Conservation (phyloP, 768 basidiomycete genomes). For the Podaxis pistillaris region DNA sequence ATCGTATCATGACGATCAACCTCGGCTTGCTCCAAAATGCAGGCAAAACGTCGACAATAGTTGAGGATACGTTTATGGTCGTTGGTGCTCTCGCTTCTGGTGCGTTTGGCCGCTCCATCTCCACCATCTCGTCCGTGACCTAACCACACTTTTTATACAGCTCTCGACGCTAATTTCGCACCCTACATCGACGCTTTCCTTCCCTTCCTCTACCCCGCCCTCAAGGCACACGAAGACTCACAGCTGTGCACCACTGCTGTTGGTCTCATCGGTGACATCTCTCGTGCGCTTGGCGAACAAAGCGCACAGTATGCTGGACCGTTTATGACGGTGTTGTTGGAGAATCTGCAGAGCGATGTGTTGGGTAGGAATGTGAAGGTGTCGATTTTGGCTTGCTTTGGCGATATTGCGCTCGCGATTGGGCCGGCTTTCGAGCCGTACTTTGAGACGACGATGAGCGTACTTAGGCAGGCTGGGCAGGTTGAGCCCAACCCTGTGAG, state of each 20-base stretch:
- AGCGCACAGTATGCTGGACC: slow-evolving; percentile 78
- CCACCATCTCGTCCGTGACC: background rate
- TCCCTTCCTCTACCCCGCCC: slow-evolving; percentile 83
- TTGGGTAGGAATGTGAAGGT: slow-evolving; percentile 96
- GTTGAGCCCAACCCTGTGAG: slow-evolving; percentile 85
- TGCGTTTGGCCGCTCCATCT: slow-evolving; percentile 25
- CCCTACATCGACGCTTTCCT: slow-evolving; percentile 86
- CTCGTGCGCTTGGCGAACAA: slow-evolving; percentile 88
- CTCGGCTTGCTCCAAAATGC: slow-evolving; percentile 83
- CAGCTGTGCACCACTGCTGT: slow-evolving; percentile 95
- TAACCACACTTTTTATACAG: slow-evolving; percentile 29
- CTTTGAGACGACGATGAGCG: slow-evolving; percentile 85
- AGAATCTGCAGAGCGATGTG: slow-evolving; percentile 87
- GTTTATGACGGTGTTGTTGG: slow-evolving; percentile 91
- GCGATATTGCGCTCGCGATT: slow-evolving; percentile 93
- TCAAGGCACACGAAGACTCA: slow-evolving; percentile 91
- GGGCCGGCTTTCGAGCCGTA: slow-evolving; percentile 86
- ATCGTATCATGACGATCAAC: slow-evolving; percentile 92
- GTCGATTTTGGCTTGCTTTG: slow-evolving; percentile 92
- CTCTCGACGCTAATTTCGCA: slow-evolving; percentile 75
- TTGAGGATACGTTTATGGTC: slow-evolving; percentile 95
- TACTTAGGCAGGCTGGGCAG: slow-evolving; percentile 86
- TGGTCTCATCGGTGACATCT: slow-evolving; percentile 93
- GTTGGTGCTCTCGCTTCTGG: slow-evolving; percentile 85
- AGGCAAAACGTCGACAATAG: slow-evolving; percentile 89